Base-by-base conservation (phyloP, 257 asterid genomes). In the Gardenia jasminoides region DNA sequence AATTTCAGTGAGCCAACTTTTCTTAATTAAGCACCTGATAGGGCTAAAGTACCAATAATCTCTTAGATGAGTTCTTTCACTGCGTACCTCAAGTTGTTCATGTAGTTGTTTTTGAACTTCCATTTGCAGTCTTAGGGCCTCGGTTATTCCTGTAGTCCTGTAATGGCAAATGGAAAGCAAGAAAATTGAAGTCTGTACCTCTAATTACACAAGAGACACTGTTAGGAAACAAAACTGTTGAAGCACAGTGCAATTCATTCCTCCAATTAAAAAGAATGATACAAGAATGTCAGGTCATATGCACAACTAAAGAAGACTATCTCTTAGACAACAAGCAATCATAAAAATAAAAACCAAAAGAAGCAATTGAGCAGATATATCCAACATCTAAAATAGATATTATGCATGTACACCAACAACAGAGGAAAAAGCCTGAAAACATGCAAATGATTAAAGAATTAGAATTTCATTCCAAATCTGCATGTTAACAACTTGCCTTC, bases 61-160 rank as follows among this genome's bases (percentile, higher is more conserved):
- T 77, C 50, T 58, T 13, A 47, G 20, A 65, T 62, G 66, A 22
- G 15, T 10, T 70, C 11, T 19, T 64, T 71, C 68, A 77, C 72
- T 46, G 81, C 72, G 17, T 88, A 93, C 97, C 97, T 93, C 98
- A 52, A 93, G 98, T 82, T 93, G 98, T 82, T 93, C 98, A 24
- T 93, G 97, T 77, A 93, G 93, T 84, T 90, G 93, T 84, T 93
- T 93, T 89, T 93, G 98, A 10, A 93, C 98, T 83, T 93, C 98
- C 93, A 93, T 88, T 83, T 93, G 98, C 75, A 93, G 47, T 81
- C 92, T 86, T 67, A 93, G 88, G 58, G 98, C 96, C 86, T 93
- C 98, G 26, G 94, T 90, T 65, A 92, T 92, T 19, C 93, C 96
- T 84, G 85, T 84, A 6, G 91, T 88, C 90, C 98, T 93, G 92